These are phyloP conservation scores for Coriolopsis trogii DNA, from an alignment of 1,284 basidiomycete genomes.

Conservation along the genomic window DNA sequence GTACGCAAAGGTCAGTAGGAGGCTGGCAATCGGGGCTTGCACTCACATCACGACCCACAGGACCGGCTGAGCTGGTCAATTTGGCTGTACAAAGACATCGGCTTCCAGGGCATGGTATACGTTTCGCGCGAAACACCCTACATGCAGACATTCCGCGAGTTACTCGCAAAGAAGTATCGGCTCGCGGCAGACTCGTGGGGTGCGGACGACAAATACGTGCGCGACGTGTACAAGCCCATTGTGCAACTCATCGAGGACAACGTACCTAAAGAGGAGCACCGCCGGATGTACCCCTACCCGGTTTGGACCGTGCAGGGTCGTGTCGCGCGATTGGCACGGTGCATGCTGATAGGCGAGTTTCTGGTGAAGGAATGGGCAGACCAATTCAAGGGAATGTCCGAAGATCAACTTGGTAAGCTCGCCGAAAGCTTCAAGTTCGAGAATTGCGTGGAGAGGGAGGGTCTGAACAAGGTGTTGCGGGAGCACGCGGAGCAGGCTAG, in stretches of 20 bases:
- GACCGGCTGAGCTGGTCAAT: slow-evolving; percentile 54
- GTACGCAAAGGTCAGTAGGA: slow-evolving; percentile 41
- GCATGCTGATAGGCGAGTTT: slow-evolving; percentile 68
- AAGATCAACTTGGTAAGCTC: slow-evolving; percentile 59
- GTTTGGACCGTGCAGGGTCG: slow-evolving; percentile 51
- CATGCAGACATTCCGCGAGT: slow-evolving; percentile 47
- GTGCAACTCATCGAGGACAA: slow-evolving; percentile 52
- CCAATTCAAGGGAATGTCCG: slow-evolving; percentile 56
- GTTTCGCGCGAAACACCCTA: slow-evolving; percentile 50
- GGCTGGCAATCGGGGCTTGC: background rate
- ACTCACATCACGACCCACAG: slow-evolving; percentile 17
- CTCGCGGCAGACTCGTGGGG: slow-evolving; percentile 73
- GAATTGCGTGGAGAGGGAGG: slow-evolving; percentile 52
- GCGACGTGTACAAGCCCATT: slow-evolving; percentile 61
- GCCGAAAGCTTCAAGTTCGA: slow-evolving; percentile 66
- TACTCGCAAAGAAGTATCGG: slow-evolving; percentile 60
- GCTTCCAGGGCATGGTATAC: slow-evolving; percentile 57
- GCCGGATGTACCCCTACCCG: slow-evolving; percentile 51
- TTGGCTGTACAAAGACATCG: slow-evolving; percentile 64
- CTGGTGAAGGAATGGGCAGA: slow-evolving; percentile 68
- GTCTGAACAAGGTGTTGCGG: slow-evolving; percentile 45
- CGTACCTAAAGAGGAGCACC: slow-evolving; percentile 41
- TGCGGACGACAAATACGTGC: slow-evolving; percentile 55
- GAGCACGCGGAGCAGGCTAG: slow-evolving; percentile 9
- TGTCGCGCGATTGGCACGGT: slow-evolving; percentile 55